Evolutionary conservation across 2,329 filamentous ascomycete genomes (phyloP).

Genomic region (Botryotinia narcissicola): DNA sequence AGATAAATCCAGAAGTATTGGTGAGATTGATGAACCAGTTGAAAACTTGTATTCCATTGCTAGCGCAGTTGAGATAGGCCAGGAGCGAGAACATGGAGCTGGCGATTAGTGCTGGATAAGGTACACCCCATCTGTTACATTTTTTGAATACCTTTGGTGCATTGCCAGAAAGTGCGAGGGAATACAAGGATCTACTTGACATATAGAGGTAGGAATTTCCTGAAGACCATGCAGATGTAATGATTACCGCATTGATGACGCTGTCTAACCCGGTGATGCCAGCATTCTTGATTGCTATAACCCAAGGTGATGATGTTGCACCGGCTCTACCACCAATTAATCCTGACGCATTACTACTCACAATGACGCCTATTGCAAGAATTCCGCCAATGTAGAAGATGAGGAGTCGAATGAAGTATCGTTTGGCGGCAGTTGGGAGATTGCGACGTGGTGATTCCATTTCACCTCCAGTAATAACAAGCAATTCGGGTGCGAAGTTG

Average conservation of each 20-base stretch:
- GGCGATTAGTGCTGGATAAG: background rate
- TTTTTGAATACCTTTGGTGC: background rate
- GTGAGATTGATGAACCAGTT: constrained; percentile 2
- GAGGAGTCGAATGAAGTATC: background rate
- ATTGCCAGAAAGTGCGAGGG: background rate
- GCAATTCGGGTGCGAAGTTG: background rate
- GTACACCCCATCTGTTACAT: background rate
- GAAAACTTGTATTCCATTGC: background rate
- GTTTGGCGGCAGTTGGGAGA: background rate
- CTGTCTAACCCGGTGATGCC: background rate
- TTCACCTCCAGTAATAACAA: background rate
- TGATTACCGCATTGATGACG: background rate
- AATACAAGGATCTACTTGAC: background rate
- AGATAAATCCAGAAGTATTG: background rate
- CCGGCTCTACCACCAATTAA: background rate
- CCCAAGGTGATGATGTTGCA: background rate
- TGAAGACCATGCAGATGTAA: background rate
- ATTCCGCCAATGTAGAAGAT: background rate
- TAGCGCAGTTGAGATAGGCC: background rate
- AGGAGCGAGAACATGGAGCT: background rate
- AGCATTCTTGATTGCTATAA: background rate
- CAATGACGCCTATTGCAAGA: background rate
- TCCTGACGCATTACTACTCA: background rate
- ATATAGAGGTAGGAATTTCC: background rate
- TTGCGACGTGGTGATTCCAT: background rate